Conservation (phyloP, 371 early-diverging fungal species). For the Dinochytrium kinnereticum region DNA sequence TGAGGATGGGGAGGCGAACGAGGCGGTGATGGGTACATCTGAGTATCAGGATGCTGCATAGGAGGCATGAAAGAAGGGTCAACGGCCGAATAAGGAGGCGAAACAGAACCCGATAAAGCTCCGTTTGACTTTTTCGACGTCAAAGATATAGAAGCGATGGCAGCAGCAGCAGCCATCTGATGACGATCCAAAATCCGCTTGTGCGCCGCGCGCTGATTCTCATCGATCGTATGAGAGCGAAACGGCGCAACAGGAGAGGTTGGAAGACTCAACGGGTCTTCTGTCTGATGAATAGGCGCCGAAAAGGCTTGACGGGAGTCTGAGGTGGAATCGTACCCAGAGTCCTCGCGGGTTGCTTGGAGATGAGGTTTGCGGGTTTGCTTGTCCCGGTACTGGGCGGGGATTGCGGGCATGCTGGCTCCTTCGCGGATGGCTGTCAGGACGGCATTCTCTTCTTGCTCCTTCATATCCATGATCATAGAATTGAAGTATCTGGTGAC, state of each 20-base stretch:
- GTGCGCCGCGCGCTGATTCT: background rate
- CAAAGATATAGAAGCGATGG: background rate
- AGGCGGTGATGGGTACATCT: background rate
- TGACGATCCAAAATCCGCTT: background rate
- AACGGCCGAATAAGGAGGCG: background rate
- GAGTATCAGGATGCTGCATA: background rate
- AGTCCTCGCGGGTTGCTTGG: background rate
- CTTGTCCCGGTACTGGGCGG: background rate
- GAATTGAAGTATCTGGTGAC: background rate
- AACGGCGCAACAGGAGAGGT: background rate
- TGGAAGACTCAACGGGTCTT: background rate
- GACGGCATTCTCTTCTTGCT: constrained; percentile 1
- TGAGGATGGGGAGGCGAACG: background rate
- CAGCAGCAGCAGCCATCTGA: background rate
- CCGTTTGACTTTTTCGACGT: background rate
- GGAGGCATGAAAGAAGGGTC: background rate
- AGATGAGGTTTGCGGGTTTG: no score
- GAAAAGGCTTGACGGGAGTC: background rate
- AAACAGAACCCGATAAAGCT: no score
- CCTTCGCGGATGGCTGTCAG: constrained; percentile 1
- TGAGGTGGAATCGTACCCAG: background rate
- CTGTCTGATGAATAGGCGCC: background rate
- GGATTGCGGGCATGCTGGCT: background rate
- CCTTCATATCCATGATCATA: background rate
- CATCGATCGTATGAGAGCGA: background rate